Conservation (phyloP, 257 asterid species). For the Nicotiana tomentosiformis region DNA sequence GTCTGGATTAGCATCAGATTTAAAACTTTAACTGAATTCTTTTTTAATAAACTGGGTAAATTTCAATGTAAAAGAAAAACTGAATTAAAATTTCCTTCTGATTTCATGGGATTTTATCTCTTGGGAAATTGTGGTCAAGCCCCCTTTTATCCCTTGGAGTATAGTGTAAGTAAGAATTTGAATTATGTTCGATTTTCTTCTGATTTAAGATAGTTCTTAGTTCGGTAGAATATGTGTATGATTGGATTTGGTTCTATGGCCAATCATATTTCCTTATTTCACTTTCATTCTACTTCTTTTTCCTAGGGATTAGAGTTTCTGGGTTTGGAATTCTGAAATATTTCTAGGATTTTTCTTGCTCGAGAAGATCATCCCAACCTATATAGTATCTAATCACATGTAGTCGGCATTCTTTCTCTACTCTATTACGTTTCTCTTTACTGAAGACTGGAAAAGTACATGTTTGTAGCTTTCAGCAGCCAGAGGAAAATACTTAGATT, state of each 20-base stretch:
- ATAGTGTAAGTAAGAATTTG: not conserved
- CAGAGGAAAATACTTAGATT: not conserved
- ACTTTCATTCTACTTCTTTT: not conserved
- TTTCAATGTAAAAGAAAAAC: not conserved
- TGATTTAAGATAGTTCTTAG: not conserved
- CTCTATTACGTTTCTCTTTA: not conserved
- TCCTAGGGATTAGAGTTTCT: not conserved
- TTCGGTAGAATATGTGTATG: not conserved
- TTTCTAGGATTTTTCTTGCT: not conserved
- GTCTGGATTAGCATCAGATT: not conserved
- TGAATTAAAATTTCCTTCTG: not conserved
- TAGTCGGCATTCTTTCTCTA: not conserved
- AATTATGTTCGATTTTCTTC: not conserved
- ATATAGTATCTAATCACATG: not conserved
- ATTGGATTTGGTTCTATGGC: not conserved
- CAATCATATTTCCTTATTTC: not conserved
- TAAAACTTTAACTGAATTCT: not conserved
- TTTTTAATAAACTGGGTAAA: not conserved
- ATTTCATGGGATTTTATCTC: not conserved
- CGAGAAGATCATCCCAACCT: not conserved
- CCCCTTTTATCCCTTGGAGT: not conserved
- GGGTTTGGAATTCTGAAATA: not conserved
- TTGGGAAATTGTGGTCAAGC: not conserved
- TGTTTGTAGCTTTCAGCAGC: not conserved
- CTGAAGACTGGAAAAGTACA: not conserved